These are phyloP conservation scores for Neofusicoccum cordaticola DNA, from an alignment of 2,329 filamentous ascomycete species.

Conservation along the genomic window DNA sequence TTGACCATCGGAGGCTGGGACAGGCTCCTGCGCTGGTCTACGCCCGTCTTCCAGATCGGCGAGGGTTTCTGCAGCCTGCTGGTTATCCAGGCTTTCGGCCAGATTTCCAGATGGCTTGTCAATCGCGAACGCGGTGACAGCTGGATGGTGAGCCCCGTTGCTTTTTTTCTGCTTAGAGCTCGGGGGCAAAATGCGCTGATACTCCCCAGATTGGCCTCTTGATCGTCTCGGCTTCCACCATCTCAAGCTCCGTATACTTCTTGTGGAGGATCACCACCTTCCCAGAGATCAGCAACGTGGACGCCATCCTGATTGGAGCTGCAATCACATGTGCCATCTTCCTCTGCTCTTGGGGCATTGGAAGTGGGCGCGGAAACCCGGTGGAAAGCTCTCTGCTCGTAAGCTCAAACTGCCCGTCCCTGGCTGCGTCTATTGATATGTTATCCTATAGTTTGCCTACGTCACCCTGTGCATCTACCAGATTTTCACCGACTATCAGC, in stretches of 20 bases:
- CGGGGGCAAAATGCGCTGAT: slow-evolving; percentile 31
- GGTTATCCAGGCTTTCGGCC: slow-evolving; percentile 91
- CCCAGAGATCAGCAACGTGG: slow-evolving; percentile 86
- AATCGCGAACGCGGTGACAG: slow-evolving; percentile 91
- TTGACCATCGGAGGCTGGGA: slow-evolving; percentile 85
- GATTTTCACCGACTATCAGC: slow-evolving; percentile 97
- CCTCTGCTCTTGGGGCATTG: slow-evolving; percentile 89
- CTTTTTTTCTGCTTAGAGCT: too few relatives aligned
- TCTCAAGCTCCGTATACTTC: slow-evolving; percentile 93
- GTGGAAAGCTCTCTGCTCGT: slow-evolving; percentile 86
- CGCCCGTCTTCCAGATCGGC: slow-evolving; percentile 87
- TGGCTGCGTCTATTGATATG: not conserved
- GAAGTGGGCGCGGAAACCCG: slow-evolving; percentile 88
- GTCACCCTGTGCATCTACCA: slow-evolving; percentile 98
- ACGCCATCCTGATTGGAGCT: slow-evolving; percentile 88
- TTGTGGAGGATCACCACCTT: slow-evolving; percentile 93
- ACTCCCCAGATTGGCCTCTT: slow-evolving; percentile 75
- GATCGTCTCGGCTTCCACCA: slow-evolving; percentile 82
- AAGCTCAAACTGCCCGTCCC: slow-evolving; percentile 21
- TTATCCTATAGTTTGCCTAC: slow-evolving; percentile 69
- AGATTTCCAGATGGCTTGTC: slow-evolving; percentile 92
- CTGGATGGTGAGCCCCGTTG: slow-evolving; percentile 74
- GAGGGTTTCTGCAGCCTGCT: slow-evolving; percentile 96
- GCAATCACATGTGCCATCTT: slow-evolving; percentile 91
- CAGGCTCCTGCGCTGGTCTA: slow-evolving; percentile 81